These are phyloP conservation scores for Chlorokybus atmophyticus DNA, from an alignment of 139 green algal genomes.

Conservation along the genomic window DNA sequence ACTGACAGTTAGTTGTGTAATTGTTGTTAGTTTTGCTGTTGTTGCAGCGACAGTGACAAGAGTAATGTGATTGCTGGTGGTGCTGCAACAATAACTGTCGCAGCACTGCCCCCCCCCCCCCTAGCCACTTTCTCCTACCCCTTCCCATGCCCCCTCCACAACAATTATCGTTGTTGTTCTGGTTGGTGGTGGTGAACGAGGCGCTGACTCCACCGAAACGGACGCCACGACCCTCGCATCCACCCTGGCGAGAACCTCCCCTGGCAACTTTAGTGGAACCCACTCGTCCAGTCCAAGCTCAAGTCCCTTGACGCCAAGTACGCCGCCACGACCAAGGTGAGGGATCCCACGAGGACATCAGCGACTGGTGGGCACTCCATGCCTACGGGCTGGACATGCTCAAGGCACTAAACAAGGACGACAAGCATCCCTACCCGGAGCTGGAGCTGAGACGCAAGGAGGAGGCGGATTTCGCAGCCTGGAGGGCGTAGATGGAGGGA, in stretches of 20 bases:
- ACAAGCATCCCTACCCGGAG: constrained; percentile 61
- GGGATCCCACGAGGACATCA: constrained; percentile 54
- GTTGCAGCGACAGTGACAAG: no score
- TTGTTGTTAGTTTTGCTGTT: no score
- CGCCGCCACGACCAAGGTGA: constrained; percentile 42
- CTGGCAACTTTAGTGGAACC: constrained; percentile 36
- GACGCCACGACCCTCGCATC: constrained; percentile 78
- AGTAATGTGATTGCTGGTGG: no score
- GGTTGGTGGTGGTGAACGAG: no score
- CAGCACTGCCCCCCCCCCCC: no score
- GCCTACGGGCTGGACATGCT: constrained; percentile 74
- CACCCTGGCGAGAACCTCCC: constrained; percentile 61
- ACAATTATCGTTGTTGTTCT: no score
- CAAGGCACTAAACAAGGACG: constrained; percentile 48
- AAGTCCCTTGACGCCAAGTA: constrained; percentile 65
- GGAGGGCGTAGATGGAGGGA: neutral
- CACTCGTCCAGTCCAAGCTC: constrained; percentile 34
- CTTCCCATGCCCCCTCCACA: no score
- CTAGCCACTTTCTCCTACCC: no score
- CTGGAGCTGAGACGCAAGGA: constrained; percentile 2
- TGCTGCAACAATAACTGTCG: no score
- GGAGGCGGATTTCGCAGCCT: neutral
- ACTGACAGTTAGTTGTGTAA: no score
- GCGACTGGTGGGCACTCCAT: constrained; percentile 84
- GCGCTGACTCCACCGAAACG: constrained; percentile 59